phyloP scores from a whole-genome alignment of 306 rosid species.

The Vigna angularis region DNA sequence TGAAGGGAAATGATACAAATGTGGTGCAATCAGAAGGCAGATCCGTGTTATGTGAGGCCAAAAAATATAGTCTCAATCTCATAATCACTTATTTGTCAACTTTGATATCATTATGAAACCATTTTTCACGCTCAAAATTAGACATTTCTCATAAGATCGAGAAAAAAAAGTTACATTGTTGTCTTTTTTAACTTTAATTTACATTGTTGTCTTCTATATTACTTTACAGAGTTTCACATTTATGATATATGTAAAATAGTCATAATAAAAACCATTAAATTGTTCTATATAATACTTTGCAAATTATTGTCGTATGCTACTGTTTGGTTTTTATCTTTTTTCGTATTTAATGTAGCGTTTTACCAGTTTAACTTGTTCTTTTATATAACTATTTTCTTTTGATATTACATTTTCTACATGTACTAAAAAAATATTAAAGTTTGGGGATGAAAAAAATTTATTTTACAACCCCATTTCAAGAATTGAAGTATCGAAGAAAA shows the following conservation, averaged over 20 bases:
- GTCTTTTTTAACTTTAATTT: neutral
- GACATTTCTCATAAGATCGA: slow-evolving; percentile 49
- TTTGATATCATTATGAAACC: slow-evolving; percentile 60
- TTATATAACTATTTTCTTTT: no score
- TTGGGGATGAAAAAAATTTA: no score
- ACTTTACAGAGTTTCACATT: neutral
- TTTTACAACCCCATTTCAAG: no score
- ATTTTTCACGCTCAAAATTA: slow-evolving; percentile 50
- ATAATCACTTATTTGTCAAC: slow-evolving; percentile 62
- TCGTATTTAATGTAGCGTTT: no score
- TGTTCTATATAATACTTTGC: neutral
- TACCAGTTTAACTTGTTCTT: no score
- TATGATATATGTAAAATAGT: no score
- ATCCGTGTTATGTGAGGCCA: slow-evolving; percentile 47
- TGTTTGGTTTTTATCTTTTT: no score
- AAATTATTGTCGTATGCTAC: no score
- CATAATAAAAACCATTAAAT: no score
- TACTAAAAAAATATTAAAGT: no score
- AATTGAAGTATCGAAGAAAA: neutral
- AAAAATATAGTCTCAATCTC: slow-evolving; percentile 64
- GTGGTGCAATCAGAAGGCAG: slow-evolving; percentile 55
- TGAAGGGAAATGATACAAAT: slow-evolving; percentile 63
- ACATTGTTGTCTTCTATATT: neutral
- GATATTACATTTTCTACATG: no score
- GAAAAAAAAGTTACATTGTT: neutral